phyloP scores from a whole-genome alignment of 192 early-diverging fungal species.

The Entophlyctis luteolus region DNA sequence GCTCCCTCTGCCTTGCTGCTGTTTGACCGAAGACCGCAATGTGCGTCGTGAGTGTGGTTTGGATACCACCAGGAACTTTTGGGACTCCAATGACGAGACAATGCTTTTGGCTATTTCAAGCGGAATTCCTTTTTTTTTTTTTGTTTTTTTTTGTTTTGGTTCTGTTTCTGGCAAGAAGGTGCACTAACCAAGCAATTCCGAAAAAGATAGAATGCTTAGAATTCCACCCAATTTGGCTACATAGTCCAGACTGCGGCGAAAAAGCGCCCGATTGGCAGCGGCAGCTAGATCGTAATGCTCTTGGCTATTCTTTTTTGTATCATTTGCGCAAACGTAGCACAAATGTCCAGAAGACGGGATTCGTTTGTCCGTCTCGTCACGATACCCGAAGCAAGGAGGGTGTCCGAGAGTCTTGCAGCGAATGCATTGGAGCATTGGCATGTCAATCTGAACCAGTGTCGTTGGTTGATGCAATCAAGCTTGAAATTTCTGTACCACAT shows the following conservation, averaged over 20 bases:
- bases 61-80: background rate
- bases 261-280: background rate
- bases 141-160: no score
- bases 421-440: background rate
- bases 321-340: constrained; percentile 8
- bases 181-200: background rate
- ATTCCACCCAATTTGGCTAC: background rate
- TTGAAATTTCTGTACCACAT: no score
- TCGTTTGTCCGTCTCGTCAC: background rate
- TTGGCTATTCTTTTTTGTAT: background rate
- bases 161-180: background rate
- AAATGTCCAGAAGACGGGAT: constrained; percentile 1
- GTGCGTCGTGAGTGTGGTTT: background rate
- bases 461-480: no score
- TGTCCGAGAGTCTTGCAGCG: background rate
- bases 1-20: background rate
- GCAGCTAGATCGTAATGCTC: background rate
- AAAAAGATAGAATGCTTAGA: constrained; percentile 1
- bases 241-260: background rate
- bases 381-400: constrained; percentile 4
- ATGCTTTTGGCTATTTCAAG: background rate
- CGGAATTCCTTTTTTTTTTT: no score
- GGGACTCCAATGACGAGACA: background rate
- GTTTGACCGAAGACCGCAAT: background rate
- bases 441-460: background rate